Evolutionary conservation across 345 rosid genomes (phyloP).

Genomic region (Firmiana major): DNA sequence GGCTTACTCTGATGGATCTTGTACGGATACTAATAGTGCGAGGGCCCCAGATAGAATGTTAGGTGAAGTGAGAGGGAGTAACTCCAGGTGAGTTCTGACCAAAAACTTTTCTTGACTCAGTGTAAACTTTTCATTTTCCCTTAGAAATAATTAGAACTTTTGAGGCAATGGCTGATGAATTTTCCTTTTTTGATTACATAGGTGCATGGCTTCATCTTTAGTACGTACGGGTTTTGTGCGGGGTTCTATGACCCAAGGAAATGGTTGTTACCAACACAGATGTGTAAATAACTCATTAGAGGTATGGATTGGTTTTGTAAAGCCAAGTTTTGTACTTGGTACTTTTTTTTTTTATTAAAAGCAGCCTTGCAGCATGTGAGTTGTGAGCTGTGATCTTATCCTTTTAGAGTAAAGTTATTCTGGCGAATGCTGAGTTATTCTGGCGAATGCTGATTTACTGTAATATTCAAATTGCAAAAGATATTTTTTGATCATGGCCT

Average conservation of each 20-base stretch:
- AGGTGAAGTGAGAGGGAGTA: constrained; percentile 95
- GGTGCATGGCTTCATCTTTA: constrained; percentile 98
- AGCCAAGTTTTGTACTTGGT: not conserved
- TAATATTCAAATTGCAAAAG: not conserved
- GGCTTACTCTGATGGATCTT: constrained; percentile 98
- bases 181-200: constrained; percentile 27
- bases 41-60: constrained; percentile 96
- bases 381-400: not conserved
- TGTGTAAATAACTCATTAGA: constrained; percentile 75
- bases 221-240: constrained; percentile 96
- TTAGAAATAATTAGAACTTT: not conserved
- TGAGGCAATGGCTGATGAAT: constrained; percentile 20
- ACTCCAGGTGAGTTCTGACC: constrained; percentile 61
- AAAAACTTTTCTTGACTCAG: not conserved
- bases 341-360: not conserved
- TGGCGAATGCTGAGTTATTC: not conserved
- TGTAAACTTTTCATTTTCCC: not conserved
- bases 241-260: constrained; percentile 87
- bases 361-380: not conserved
- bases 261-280: constrained; percentile 97
- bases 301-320: constrained; percentile 43
- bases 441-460: not conserved
- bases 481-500: constrained; percentile 3
- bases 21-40: constrained; percentile 91
- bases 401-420: not conserved